Base-by-base conservation (phyloP, 352 stramenopile species). In the Phytophthora idaei region DNA sequence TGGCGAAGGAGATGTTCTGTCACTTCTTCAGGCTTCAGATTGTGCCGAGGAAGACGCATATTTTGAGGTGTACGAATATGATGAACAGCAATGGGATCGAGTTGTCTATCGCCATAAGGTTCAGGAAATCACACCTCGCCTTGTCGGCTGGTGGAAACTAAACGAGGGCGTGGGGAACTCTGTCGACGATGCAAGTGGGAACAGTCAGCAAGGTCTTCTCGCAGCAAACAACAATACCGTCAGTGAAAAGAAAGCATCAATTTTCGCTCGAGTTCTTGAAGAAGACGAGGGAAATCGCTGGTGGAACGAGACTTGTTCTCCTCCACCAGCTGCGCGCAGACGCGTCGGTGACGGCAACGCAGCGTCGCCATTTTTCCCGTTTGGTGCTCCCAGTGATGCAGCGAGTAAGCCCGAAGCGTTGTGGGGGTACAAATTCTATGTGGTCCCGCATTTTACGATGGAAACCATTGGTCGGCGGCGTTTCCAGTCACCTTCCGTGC, bases 371-470 rank as follows among this genome's bases (percentile, higher is more conserved):
- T 56, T 62, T 42, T 78, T 69, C 14, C 56, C 76, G 12, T 80
- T 84, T 61, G 54, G 45, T 27, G 48, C 52, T 10, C 37, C n/a
- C 31, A 48, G 2, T 46, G 49, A 56, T 11, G 9, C 37, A 32
- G 29, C 28, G 21, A 57, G 41, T 2, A 57, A 64, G 12, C 12
- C 51, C 7, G 63, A 69, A 36, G 31, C 51, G 1, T 61, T 64
- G 25, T 94, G 86, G 86, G 86, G 86, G 3, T 94, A 90, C 53
- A 76, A 77, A 9, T 92, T 93, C 42, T 88, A 81, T 37, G 77
- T 93, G 1, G 89, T 92, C 28, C 84, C 81, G 1, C 86, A 94
- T 61, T 94, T 85, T 62, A 74, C 82, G 0, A 8, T 59, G 2
- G 62, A 72, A 3, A 87, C 78, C 11, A 76, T 92, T 37, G 80